Conservation (phyloP, 257 asterid species). For the Coffea canephora region DNA sequence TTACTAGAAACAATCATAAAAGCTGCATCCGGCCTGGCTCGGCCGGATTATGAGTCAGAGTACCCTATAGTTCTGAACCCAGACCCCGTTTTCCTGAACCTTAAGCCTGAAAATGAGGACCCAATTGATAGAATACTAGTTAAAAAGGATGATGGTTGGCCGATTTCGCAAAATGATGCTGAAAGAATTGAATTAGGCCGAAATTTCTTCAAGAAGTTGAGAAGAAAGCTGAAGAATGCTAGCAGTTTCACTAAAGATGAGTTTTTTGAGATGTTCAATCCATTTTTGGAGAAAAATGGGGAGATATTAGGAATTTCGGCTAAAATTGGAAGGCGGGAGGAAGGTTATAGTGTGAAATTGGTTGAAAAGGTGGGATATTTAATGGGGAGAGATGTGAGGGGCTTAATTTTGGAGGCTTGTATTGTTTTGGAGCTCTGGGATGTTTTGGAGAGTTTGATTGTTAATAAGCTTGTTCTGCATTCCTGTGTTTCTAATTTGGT, state of each 20-base stretch:
- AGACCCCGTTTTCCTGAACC: constrained; percentile 38
- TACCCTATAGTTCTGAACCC: constrained; percentile 62
- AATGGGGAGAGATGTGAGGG: constrained; percentile 62
- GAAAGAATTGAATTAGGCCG: constrained; percentile 46
- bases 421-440: constrained; percentile 60
- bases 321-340: constrained; percentile 25
- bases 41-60: constrained; percentile 26
- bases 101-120: constrained; percentile 46
- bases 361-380: constrained; percentile 47
- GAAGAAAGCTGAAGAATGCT: constrained; percentile 44
- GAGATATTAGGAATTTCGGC: constrained; percentile 37
- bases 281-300: constrained; percentile 43
- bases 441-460: constrained; percentile 33
- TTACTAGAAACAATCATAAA: constrained; percentile 61
- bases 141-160: constrained; percentile 52
- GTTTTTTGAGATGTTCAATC: constrained; percentile 40
- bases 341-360: constrained; percentile 35
- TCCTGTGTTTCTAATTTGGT: constrained; percentile 42
- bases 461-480: constrained; percentile 54
- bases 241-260: constrained; percentile 41
- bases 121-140: constrained; percentile 29
- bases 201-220: constrained; percentile 39
- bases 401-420: constrained; percentile 61
- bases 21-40: constrained; percentile 39
- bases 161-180: constrained; percentile 42